A percentile compares a stretch with the other conserved stretches of the same genome.
Conservation (phyloP, 345 rosid species). For the Pseudoturritis turrita region DNA sequence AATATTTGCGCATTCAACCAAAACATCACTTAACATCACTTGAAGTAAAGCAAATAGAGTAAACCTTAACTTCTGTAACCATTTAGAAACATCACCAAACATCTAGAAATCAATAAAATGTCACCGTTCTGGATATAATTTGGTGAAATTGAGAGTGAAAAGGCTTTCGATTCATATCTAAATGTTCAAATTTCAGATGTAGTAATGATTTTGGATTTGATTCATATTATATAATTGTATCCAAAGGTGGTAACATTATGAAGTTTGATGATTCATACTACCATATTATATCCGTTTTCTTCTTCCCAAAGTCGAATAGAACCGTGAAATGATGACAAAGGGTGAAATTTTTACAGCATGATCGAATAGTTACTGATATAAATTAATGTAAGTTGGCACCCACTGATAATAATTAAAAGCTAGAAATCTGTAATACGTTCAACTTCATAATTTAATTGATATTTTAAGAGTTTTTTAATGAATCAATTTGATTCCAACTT, state of each 20-base stretch:
- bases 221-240: not conserved
- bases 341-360: not conserved
- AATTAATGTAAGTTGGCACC: constrained; percentile 3
- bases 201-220: not conserved
- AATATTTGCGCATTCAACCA: too few relatives aligned
- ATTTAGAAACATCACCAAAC: not conserved
- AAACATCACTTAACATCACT: too few relatives aligned
- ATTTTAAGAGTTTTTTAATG: not conserved
- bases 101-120: not conserved
- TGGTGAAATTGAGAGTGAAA: not conserved
- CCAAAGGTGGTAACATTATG: not conserved
- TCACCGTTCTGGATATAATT: not conserved
- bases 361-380: constrained; percentile 4
- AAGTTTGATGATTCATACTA: constrained; percentile 1
- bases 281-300: constrained; percentile 2
- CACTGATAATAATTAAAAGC: not conserved
- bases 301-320: not conserved
- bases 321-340: constrained; percentile 3
- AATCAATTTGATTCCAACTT: constrained; percentile 13
- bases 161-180: not conserved
- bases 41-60: too few relatives aligned
- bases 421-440: not conserved
- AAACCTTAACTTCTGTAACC: not conserved
- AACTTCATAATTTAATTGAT: not conserved
- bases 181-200: not conserved